Percentiles rank a stretch among this genome's conserved stretches.
These are phyloP conservation scores for Penicillium chermesinum DNA, from an alignment of 495 filamentous ascomycete genomes.

Conservation along the genomic window DNA sequence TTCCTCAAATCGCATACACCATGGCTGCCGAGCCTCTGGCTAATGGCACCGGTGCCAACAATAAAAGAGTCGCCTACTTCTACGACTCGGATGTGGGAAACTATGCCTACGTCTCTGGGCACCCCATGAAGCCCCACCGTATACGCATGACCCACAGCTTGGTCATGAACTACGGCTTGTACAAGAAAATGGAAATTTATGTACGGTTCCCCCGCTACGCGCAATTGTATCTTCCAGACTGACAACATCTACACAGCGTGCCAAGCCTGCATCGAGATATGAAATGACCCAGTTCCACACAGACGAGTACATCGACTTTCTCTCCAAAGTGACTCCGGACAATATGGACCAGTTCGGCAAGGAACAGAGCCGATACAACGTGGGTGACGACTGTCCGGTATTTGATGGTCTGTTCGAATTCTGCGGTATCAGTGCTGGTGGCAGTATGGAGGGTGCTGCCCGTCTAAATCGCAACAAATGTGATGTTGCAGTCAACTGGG, in stretches of 20 bases:
- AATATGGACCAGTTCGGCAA: constrained; percentile 94
- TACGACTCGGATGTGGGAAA: constrained; percentile 98
- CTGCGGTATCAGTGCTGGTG: constrained; percentile 94
- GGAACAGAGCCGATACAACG: constrained; percentile 95
- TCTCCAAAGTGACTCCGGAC: constrained; percentile 92
- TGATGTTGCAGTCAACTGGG: constrained; percentile 97
- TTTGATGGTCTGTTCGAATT: constrained; percentile 98
- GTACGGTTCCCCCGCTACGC: constrained; percentile 48
- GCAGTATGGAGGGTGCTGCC: constrained; percentile 95
- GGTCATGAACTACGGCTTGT: constrained; percentile 98
- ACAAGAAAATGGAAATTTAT: constrained; percentile 99
- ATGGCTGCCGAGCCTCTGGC: constrained; percentile 46
- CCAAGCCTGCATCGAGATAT: constrained; percentile 89
- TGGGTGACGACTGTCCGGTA: constrained; percentile 95
- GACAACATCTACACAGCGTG: constrained; percentile 55
- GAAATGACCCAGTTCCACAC: constrained; percentile 99
- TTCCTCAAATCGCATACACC: constrained; percentile 3
- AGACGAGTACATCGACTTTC: constrained; percentile 98
- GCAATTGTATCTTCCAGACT: not conserved
- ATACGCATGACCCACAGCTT: constrained; percentile 95
- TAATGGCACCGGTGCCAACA: constrained; percentile 45
- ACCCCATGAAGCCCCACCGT: constrained; percentile 99
- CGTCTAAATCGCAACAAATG: constrained; percentile 89
- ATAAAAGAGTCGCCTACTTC: constrained; percentile 89
- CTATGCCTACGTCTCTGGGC: constrained; percentile 94